phyloP scores from a whole-genome alignment of 1,139 yeast genomes.

The Pichia sp. region DNA sequence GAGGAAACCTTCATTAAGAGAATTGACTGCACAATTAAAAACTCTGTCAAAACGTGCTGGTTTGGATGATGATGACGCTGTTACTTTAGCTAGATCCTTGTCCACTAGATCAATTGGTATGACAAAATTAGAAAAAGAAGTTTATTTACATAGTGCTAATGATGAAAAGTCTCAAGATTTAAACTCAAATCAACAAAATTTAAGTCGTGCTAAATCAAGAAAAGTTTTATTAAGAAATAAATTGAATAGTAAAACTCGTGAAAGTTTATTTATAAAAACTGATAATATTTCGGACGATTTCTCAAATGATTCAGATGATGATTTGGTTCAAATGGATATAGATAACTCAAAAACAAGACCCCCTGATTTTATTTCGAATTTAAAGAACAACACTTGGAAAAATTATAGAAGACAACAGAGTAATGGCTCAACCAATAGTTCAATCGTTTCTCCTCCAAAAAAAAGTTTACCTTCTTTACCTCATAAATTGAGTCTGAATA shows the following conservation, averaged over 20 bases:
- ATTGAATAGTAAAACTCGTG: constrained; percentile 12
- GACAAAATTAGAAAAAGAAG: constrained; percentile 45
- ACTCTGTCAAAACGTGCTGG: constrained; percentile 65
- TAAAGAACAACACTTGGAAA: constrained; percentile 8
- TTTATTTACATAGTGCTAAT: constrained; percentile 7
- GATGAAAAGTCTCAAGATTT: neutral
- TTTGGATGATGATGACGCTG: constrained; percentile 66
- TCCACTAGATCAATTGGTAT: constrained; percentile 56
- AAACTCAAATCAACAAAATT: neutral
- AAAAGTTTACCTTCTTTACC: constrained; percentile 6
- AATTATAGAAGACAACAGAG: constrained; percentile 13
- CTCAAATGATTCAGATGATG: neutral
- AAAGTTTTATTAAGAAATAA: constrained; percentile 10
- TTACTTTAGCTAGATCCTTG: constrained; percentile 65
- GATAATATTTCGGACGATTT: neutral
- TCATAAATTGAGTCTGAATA: neutral
- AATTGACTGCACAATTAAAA: constrained; percentile 61
- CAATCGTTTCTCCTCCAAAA: neutral
- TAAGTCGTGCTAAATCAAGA: constrained; percentile 8
- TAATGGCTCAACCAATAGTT: neutral
- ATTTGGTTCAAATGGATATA: constrained; percentile 4
- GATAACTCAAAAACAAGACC: neutral
- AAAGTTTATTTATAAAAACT: constrained; percentile 16
- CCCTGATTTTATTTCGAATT: constrained; percentile 5
- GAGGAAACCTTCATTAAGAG: constrained; percentile 52